A percentile compares a stretch with the other conserved stretches of the same genome.
phyloP scores from a whole-genome alignment of 129 eudicot species.

The Tagetes erecta region DNA sequence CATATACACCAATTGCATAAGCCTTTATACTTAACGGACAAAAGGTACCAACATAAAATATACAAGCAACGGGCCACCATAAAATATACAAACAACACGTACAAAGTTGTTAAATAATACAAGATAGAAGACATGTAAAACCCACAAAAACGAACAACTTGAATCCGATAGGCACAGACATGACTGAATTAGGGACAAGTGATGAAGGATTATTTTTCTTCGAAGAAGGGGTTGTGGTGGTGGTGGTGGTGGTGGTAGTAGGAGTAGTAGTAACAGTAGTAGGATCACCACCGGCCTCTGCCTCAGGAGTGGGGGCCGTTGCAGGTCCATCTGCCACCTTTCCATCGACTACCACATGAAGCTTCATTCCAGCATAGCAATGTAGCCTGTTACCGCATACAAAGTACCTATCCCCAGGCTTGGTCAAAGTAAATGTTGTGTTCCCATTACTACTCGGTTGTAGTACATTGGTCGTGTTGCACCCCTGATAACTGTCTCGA shows the following conservation, averaged over 20 bases:
- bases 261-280: constrained; percentile 34
- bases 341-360: constrained; percentile 48
- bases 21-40: background rate
- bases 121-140: constrained; percentile 20
- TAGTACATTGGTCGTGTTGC: constrained; percentile 62
- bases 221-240: constrained; percentile 43
- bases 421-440: constrained; percentile 51
- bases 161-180: constrained; percentile 18
- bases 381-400: constrained; percentile 63
- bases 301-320: constrained; percentile 43
- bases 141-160: constrained; percentile 26
- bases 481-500: constrained; percentile 44
- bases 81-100: background rate
- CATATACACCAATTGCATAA: background rate
- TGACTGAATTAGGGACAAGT: constrained; percentile 40
- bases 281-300: constrained; percentile 38
- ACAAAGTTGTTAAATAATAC: constrained; percentile 18
- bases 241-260: constrained; percentile 37
- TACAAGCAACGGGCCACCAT: background rate
- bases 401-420: constrained; percentile 57
- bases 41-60: background rate
- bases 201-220: constrained; percentile 50
- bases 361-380: constrained; percentile 77
- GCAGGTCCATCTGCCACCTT: constrained; percentile 44
- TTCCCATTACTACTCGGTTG: constrained; percentile 65